Base-by-base conservation (phyloP, 805 yeast species). In the Teunomyces barrocoloradensis region DNA sequence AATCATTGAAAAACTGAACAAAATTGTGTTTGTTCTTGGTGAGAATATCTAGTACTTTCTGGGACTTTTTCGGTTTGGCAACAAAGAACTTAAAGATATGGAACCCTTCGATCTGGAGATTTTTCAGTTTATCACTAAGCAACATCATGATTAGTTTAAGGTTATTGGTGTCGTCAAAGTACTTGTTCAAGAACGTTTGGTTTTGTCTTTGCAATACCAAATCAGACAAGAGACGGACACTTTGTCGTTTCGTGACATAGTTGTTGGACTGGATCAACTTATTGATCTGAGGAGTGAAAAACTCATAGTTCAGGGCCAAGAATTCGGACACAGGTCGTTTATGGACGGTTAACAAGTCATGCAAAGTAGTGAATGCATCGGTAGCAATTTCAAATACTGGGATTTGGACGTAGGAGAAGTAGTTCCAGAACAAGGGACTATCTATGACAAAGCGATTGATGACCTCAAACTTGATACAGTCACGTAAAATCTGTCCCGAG, bases 41-140 rank as follows among this genome's bases (percentile, higher is more conserved):
- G 54, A 94, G 73, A 17, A 92, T 87, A 64, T 92, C 97, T 45
- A 79, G 69, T 2, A 94, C 82, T 6, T 85, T 81, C 63, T 85
- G 89, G 2, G 89, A 76, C 64, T 91, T 91, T 53, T 85, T 83
- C 4, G 99, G 99, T 65, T 94, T 94, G 4, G 97, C 98, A n/a
- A 90, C 90, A 66, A 94, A 89, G 34, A 91, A 87, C 68, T 92
- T 94, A 72, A 94, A 92, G 33, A 92, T 85, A 54, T 94, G 91
- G 61, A 94, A 94, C 3, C 96, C 90, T 64, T 94, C 98, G 46
- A 81, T 67, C 63, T 91, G 97, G 49, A 94, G 77, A 64, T 91
- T 91, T 60, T 86, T 87, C 53, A 95, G 89, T 66, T 86, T 87
- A 65, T 92, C 97, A 49, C 94, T 84, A 53, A 94, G 71, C 51